These are phyloP conservation scores for Globisporangium camurandrum DNA, from an alignment of 352 stramenopile species.

Conservation along the genomic window DNA sequence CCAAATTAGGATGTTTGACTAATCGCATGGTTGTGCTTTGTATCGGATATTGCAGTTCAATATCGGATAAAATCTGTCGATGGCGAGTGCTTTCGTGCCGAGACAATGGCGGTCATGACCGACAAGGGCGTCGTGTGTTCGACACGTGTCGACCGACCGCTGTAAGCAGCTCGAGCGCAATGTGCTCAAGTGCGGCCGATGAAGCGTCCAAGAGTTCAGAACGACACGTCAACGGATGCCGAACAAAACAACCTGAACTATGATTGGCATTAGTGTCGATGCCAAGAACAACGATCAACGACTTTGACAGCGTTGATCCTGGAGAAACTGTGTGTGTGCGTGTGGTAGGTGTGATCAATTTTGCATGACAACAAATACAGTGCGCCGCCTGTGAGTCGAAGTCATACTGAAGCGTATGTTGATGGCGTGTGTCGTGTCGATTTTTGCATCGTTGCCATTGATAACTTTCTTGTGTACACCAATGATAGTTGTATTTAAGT, in stretches of 20 bases:
- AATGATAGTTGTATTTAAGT: no score
- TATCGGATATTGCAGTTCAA: constrained; percentile 33
- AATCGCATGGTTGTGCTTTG: constrained; percentile 5
- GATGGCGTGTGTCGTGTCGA: neutral
- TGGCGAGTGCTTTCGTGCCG: constrained; percentile 65
- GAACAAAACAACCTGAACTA: neutral
- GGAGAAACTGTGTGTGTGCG: neutral
- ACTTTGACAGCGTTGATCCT: neutral
- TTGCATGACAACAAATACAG: constrained; percentile 2
- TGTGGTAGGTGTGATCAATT: constrained; percentile 1
- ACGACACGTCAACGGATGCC: neutral
- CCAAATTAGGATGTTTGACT: no score
- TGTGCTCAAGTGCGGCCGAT: neutral
- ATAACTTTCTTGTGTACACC: no score
- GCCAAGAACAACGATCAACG: neutral
- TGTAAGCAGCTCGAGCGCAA: constrained; percentile 23
- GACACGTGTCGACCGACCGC: constrained; percentile 59
- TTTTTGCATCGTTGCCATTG: neutral
- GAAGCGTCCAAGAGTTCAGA: neutral
- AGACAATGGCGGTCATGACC: constrained; percentile 62
- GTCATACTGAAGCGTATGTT: neutral
- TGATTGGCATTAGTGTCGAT: no score
- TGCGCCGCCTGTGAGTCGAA: no score
- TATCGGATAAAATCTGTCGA: constrained; percentile 80
- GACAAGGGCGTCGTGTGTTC: constrained; percentile 74